Evolutionary conservation across 1,284 basidiomycete genomes (phyloP).

Genomic region (Psilocybe mexicana): DNA sequence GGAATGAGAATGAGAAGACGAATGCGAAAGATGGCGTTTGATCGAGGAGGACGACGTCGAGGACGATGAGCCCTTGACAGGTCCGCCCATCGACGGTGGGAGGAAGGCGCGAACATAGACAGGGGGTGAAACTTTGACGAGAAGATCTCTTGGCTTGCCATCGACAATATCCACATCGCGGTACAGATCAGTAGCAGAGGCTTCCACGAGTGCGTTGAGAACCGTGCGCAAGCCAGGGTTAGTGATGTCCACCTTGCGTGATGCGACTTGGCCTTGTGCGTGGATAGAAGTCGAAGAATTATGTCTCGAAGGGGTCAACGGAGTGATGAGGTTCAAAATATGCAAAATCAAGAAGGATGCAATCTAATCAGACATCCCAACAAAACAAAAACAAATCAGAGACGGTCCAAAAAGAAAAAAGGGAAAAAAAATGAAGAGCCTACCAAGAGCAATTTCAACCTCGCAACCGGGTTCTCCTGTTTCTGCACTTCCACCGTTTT

Average conservation of each 20-base stretch:
- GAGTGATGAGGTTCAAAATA: constrained; percentile 91
- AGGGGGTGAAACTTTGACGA: constrained; percentile 75
- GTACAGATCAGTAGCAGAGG: constrained; percentile 24
- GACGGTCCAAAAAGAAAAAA: too few relatives aligned
- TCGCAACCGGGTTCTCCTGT: constrained; percentile 78
- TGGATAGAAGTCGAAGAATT: constrained; percentile 20
- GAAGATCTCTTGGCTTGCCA: constrained; percentile 40
- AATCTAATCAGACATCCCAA: constrained; percentile 45
- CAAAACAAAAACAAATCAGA: constrained; percentile 7
- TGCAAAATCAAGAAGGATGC: constrained; percentile 88
- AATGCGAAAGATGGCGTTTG: not conserved
- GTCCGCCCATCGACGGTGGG: constrained; percentile 20
- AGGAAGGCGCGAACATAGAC: constrained; percentile 58
- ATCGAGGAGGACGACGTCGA: not conserved
- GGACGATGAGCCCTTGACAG: not conserved
- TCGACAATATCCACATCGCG: constrained; percentile 33
- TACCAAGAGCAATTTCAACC: constrained; percentile 89
- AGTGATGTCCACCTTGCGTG: constrained; percentile 63
- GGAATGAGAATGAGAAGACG: not conserved
- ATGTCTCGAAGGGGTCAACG: constrained; percentile 68
- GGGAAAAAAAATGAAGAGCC: constrained; percentile 27
- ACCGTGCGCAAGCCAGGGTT: constrained; percentile 60
- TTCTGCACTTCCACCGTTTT: constrained; percentile 36
- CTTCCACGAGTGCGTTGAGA: constrained; percentile 57
- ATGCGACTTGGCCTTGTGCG: constrained; percentile 23